Evolutionary conservation across 805 yeast genomes (phyloP), one percentile per base, ranked within the genome.

Genomic region (Candida mattraensis): DNA sequence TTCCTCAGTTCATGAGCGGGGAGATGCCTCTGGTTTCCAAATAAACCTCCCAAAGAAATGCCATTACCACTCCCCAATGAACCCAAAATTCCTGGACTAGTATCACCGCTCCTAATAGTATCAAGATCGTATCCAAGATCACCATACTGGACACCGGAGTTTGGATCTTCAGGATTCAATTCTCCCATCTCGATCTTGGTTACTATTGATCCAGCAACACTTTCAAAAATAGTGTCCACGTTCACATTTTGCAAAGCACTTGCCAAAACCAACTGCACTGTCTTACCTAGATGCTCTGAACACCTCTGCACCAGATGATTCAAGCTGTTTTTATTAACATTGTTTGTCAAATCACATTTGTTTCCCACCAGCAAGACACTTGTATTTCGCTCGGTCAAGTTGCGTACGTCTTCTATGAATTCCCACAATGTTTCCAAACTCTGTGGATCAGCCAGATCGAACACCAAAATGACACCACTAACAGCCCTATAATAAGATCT

Each of bases 131-230:
- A 45, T 4, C 45, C 46, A n/a, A 48, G 34, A 16, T 44, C 46
- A 8, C 78, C 78, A 39, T 70, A 72, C 41, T 73, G 78, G 3
- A 72, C 75, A 2, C 78, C 78, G 24, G 60, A 58, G 29, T 61
- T 64, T 13, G 62, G 59, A 35, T 64, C 62, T 39, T 72, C 75
- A 0, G 76, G 76, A 42, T 72, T 74, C 6, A 72, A 50, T 4
- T 48, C 54, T 1, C 78, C 79, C 18, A 66, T 51, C 43, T 74
- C 77, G 11, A 74, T 59, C 48, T 70, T 70, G 1, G 74, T 60
- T 18, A 71, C 45, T 2, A 74, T 66, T 45, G 63, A 62, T 18
- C 56, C 56, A 1, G 72, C 60, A 13, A 74, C 30, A 12, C 56
- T 50, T 11, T 57, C 51, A 35, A 74, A 74, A 2, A 68, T 63